Percentiles rank a stretch among this genome's conserved stretches.
These are phyloP conservation scores for Aristolochia californica DNA, from an alignment of 164 flowering plant species.

Conservation along the genomic window DNA sequence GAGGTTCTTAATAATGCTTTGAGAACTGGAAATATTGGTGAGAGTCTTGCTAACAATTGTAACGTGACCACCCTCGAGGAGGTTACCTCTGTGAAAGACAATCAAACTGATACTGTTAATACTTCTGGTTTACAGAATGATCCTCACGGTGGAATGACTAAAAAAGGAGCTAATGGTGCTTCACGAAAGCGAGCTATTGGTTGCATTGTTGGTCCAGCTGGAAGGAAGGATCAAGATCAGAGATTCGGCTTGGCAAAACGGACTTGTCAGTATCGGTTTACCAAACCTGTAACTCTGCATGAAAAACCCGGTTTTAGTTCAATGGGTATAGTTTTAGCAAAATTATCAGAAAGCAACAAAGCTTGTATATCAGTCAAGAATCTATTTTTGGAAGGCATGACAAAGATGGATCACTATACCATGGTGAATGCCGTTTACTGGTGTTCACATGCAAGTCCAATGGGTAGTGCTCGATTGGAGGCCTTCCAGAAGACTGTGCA, in stretches of 20 bases:
- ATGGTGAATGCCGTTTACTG: slow-evolving; percentile 26
- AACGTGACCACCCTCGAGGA: too few species aligned
- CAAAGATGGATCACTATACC: slow-evolving; percentile 11
- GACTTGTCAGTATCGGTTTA: not conserved
- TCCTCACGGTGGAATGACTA: not conserved
- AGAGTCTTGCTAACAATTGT: too few species aligned
- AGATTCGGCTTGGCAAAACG: not conserved
- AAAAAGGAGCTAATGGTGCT: not conserved
- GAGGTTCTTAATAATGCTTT: not conserved
- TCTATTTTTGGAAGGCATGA: slow-evolving; percentile 21
- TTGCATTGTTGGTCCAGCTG: not conserved
- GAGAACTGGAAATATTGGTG: not conserved
- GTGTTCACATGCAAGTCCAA: slow-evolving; percentile 17
- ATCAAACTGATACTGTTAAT: not conserved
- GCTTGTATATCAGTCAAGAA: slow-evolving; percentile 12
- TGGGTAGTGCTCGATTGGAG: slow-evolving; percentile 27
- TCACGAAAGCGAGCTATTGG: not conserved
- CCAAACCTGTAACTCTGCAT: not conserved
- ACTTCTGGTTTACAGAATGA: not conserved
- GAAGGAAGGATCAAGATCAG: not conserved
- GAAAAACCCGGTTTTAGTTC: not conserved
- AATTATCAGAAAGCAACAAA: slow-evolving; percentile 20
- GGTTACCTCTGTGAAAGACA: not conserved
- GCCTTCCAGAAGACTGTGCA: slow-evolving; percentile 29
- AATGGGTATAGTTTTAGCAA: slow-evolving; percentile 1